phyloP scores from a whole-genome alignment of 257 asterid genomes.

The Avicennia marina region DNA sequence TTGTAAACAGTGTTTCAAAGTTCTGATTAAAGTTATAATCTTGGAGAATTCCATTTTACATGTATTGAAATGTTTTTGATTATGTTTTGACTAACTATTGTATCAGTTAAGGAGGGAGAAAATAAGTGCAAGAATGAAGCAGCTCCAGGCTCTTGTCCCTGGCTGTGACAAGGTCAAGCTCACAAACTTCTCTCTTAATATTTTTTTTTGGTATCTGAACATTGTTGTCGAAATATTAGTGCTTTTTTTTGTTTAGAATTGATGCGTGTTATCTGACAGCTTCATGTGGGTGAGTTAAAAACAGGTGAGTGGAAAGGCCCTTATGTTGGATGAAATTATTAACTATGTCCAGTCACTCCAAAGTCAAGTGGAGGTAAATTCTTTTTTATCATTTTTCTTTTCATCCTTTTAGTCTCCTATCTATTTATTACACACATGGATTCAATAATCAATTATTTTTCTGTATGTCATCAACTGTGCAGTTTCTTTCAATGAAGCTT shows the following conservation, averaged over 20 bases:
- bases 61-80: neutral
- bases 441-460: too few relatives aligned
- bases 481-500: constrained; percentile 93
- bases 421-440: too few relatives aligned
- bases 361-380: constrained; percentile 72
- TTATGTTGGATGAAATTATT: constrained; percentile 88
- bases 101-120: constrained; percentile 61
- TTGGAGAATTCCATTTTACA: too few relatives aligned
- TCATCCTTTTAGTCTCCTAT: too few relatives aligned
- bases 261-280: neutral
- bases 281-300: constrained; percentile 21
- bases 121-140: constrained; percentile 58
- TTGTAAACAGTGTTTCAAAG: too few relatives aligned
- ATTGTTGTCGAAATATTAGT: too few relatives aligned
- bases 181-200: too few relatives aligned
- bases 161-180: constrained; percentile 67
- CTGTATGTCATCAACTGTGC: constrained; percentile 10
- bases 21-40: too few relatives aligned
- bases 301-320: constrained; percentile 96
- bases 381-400: neutral
- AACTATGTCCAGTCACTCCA: constrained; percentile 87
- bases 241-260: too few relatives aligned
- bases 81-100: too few relatives aligned
- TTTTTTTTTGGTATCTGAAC: too few relatives aligned
- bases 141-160: constrained; percentile 53